Evolutionary conservation across 2,329 filamentous ascomycete genomes (phyloP), one percentile per base, ranked within the genome.

Genomic region (Aaosphaeria arxii): DNA sequence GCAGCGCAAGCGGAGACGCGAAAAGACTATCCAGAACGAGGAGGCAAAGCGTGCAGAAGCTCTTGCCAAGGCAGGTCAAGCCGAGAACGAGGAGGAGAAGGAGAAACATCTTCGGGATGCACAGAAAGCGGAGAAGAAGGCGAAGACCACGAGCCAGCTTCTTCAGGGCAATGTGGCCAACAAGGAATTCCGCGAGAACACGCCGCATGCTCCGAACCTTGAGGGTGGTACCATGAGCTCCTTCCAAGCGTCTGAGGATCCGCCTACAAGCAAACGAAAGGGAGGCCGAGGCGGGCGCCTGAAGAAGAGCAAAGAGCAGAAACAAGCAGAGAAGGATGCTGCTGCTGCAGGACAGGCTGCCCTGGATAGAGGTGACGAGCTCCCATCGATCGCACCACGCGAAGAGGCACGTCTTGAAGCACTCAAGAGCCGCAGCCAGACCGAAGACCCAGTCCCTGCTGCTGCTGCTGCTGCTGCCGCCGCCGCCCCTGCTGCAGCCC

Each of bases 1-100:
- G 90, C 94, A 99, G 70, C 88, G 94, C 54, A 99, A 97, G 76
- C 84, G 94, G 51, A 86, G 94, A 40, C 87, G 94, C 13, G 92
- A 97, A 69, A 96, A 96, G 78, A 91, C 91, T 4, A 87, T 95
- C 50, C 92, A 91, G 5, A 88, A 95, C 60, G 92, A 96, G 61
- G 78, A 79, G 66, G 86, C 91, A 66, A 94, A 95, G 74, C 88
- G 94, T 54, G 83, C 87, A 4, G 83, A 87, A 56, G 89, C 90
- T 4, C 77, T 95, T 40, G 85, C 87, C 53, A 87, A 87, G 56
- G 89, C 91, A 7, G 82, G 87, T 49, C 83, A 86, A 45, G 88
- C 89, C 3, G 82, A 88, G 55, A 90, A 96, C 63, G 89, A 94
- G 53, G 81, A 85, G 29, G 91, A 96, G 70, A 85, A 85, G 56